Evolutionary conservation across 2,329 filamentous ascomycete species (phyloP).

Genomic region (Monilinia fructigena): DNA sequence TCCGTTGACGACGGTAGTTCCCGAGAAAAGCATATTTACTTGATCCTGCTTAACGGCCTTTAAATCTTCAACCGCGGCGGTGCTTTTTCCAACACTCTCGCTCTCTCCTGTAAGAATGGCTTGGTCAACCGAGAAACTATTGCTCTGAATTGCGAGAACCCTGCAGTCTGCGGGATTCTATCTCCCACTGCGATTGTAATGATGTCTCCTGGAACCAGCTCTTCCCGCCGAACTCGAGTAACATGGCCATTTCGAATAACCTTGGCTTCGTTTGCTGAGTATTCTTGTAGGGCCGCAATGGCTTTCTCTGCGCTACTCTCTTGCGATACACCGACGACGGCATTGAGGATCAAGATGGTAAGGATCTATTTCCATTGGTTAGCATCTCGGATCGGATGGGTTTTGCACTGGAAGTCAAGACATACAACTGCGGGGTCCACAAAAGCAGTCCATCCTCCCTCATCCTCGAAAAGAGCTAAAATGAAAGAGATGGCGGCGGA

Average conservation of each 20-base stretch:
- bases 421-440: constrained; percentile 92
- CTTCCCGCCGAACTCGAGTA: constrained; percentile 90
- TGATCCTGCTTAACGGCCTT: constrained; percentile 97
- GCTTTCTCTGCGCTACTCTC: constrained; percentile 98
- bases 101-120: constrained; percentile 97
- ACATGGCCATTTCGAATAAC: constrained; percentile 77
- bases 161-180: constrained; percentile 91
- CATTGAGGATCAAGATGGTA: constrained; percentile 94
- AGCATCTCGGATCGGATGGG: constrained; percentile 18
- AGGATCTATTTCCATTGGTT: constrained; percentile 64
- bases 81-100: constrained; percentile 91
- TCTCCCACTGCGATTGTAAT: constrained; percentile 86
- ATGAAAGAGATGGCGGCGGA: constrained; percentile 93
- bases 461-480: constrained; percentile 87
- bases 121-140: constrained; percentile 95
- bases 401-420: constrained; percentile 34
- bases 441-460: constrained; percentile 93
- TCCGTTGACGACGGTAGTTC: constrained; percentile 93
- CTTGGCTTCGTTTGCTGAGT: constrained; percentile 97
- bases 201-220: constrained; percentile 92
- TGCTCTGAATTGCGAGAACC: constrained; percentile 86
- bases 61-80: constrained; percentile 64
- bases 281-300: constrained; percentile 96
- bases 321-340: constrained; percentile 95
- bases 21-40: constrained; percentile 96